phyloP scores from a whole-genome alignment of 306 rosid species.

The Sicyos baderoa region DNA sequence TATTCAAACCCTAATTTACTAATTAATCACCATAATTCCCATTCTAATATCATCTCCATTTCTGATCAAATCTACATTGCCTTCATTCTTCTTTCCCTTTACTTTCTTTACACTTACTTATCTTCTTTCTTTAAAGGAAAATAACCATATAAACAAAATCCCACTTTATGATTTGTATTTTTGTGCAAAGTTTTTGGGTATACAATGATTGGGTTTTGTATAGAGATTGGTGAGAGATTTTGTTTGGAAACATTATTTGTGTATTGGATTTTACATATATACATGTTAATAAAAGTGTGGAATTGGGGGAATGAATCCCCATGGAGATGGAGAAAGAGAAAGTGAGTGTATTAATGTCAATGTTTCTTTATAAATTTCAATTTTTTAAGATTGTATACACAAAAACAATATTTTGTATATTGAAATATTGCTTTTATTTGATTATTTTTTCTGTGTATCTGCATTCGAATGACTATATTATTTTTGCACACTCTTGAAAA shows the following conservation, averaged over 20 bases:
- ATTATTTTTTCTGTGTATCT: too few relatives aligned
- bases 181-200: background rate
- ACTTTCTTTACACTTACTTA: constrained; percentile 31
- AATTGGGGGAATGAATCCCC: too few relatives aligned
- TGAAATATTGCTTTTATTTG: too few relatives aligned
- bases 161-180: background rate
- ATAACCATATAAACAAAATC: background rate
- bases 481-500: too few relatives aligned
- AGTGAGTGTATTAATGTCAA: too few relatives aligned
- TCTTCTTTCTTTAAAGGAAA: constrained; percentile 26
- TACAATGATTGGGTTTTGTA: background rate
- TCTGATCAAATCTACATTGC: constrained; percentile 49
- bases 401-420: too few relatives aligned
- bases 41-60: constrained; percentile 35
- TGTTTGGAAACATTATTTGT: background rate
- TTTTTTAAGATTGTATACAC: too few relatives aligned
- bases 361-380: too few relatives aligned
- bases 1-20: constrained; percentile 27
- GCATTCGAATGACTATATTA: too few relatives aligned
- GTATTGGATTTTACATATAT: background rate
- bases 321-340: too few relatives aligned
- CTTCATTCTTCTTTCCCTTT: constrained; percentile 32
- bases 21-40: constrained; percentile 16
- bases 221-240: background rate
- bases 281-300: background rate